These are phyloP conservation scores for Ceratobasidium sp. DNA, from an alignment of 1,284 basidiomycete species.

Conservation along the genomic window DNA sequence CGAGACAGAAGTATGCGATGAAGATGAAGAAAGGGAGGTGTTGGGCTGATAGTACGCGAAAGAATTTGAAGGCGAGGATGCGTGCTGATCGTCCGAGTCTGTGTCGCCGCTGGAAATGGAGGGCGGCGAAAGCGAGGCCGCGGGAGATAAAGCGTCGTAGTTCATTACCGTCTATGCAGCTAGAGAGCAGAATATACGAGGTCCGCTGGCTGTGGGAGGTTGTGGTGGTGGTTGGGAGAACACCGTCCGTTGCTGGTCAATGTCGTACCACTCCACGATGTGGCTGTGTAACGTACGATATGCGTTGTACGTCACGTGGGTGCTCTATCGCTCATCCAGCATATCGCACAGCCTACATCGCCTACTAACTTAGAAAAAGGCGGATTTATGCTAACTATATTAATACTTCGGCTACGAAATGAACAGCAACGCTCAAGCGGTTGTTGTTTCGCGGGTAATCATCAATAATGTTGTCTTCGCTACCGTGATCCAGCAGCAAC, in stretches of 20 bases:
- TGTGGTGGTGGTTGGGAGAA: constrained; percentile 30
- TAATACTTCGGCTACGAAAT: neutral
- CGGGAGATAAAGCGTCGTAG: constrained; percentile 42
- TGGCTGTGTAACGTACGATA: constrained; percentile 30
- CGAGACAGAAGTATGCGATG: constrained; percentile 36
- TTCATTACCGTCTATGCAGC: constrained; percentile 23
- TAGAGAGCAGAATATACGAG: constrained; percentile 7
- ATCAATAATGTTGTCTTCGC: constrained; percentile 19
- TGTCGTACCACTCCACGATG: constrained; percentile 34
- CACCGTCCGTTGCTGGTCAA: constrained; percentile 40
- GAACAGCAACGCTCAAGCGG: neutral
- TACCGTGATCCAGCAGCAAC: constrained; percentile 18
- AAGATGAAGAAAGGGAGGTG: constrained; percentile 30
- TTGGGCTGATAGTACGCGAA: constrained; percentile 28
- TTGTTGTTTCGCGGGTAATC: neutral
- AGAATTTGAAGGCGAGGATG: constrained; percentile 40
- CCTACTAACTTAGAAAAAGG: neutral
- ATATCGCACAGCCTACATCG: neutral
- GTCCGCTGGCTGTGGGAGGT: constrained; percentile 11
- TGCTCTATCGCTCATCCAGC: neutral
- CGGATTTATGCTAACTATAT: neutral
- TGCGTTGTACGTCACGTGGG: constrained; percentile 12
- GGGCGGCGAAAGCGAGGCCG: constrained; percentile 42
- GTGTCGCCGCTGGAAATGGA: constrained; percentile 44
- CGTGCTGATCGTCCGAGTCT: constrained; percentile 44